Evolutionary conservation across 2,329 filamentous ascomycete genomes (phyloP), one percentile per base, ranked within the genome.

Genomic region (Exophiala sideris): DNA sequence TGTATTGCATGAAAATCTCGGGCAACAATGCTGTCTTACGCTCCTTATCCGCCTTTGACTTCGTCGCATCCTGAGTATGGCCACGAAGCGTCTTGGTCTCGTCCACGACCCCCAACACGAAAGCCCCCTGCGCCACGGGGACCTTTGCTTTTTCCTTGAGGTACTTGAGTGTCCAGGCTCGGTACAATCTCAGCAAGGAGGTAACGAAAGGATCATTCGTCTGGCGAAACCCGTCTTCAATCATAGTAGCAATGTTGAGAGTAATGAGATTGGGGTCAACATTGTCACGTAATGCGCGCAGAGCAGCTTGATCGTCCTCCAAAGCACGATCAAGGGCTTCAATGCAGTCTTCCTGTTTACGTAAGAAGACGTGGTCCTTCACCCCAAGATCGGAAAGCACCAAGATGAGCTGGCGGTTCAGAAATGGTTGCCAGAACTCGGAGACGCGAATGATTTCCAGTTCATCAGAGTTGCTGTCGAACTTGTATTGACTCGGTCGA

Each of bases 101-200:
- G 62, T 99, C 94, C 5, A 92, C 83, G 58, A 89, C 91, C 2
- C 92, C 94, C 5, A 97, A 80, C 0, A 97, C 78, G 66, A 95
- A 95, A 0, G 91, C 91, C 1, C 92, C 91, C 54, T 92, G 73
- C 5, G 90, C 84, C 8, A 99, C 80, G 1, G 84, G 79, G 40
- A 99, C 89, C 24, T 87, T 86, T 0, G 92, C 91, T 64, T 96
- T 97, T 62, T 97, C 91, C 63, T 96, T 96, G 14, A 99, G 79
- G 10, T 87, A 81, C 66, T 95, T 96, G 62, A 96, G 82, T 1
- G 87, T 89, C 88, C 89, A 97, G 1, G 89, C 83, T 58, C 87
- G 81, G 92, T 94, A 99, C 0, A 97, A 77, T 34, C 84, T 81
- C 9, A 99, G 73, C 7, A 96, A 70, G 0, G 90, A 91, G 56